Evolutionary conservation across 495 filamentous ascomycete species (phyloP).

Genomic region (Jackrogersella minutella): DNA sequence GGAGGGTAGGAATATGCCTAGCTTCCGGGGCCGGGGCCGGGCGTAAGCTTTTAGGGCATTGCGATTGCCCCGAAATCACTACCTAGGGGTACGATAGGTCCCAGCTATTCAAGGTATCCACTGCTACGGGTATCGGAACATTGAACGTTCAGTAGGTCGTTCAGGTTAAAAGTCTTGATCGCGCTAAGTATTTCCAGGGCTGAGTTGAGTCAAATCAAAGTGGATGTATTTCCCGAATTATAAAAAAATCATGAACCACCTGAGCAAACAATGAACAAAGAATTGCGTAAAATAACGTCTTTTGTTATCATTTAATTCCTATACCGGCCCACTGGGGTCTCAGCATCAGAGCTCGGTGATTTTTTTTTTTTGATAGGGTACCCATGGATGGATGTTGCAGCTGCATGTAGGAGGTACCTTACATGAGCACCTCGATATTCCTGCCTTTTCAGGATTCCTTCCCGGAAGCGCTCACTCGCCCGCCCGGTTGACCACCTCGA

Average conservation of each 20-base stretch:
- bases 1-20: slow-evolving; percentile 4
- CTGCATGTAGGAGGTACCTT: slow-evolving; percentile 6
- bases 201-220: too few species aligned
- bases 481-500: slow-evolving; percentile 5
- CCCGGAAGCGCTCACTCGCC: neutral
- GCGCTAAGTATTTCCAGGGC: too few species aligned
- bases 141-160: too few species aligned
- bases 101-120: too few species aligned
- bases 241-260: neutral
- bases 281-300: slow-evolving; percentile 17
- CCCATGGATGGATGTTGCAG: slow-evolving; percentile 3
- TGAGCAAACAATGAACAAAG: too few species aligned
- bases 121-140: too few species aligned
- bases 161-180: too few species aligned
- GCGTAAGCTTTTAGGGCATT: slow-evolving; percentile 14
- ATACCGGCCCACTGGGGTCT: neutral
- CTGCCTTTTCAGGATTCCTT: slow-evolving; percentile 31
- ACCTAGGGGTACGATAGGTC: too few species aligned
- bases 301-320: slow-evolving; percentile 13
- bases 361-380: neutral
- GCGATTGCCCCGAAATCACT: slow-evolving; percentile 12
- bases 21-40: neutral
- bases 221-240: too few species aligned
- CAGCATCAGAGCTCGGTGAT: slow-evolving; percentile 14
- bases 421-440: slow-evolving; percentile 6